These are phyloP conservation scores for Penicillium sp. DNA, from an alignment of 2,329 filamentous ascomycete species.

Conservation along the genomic window DNA sequence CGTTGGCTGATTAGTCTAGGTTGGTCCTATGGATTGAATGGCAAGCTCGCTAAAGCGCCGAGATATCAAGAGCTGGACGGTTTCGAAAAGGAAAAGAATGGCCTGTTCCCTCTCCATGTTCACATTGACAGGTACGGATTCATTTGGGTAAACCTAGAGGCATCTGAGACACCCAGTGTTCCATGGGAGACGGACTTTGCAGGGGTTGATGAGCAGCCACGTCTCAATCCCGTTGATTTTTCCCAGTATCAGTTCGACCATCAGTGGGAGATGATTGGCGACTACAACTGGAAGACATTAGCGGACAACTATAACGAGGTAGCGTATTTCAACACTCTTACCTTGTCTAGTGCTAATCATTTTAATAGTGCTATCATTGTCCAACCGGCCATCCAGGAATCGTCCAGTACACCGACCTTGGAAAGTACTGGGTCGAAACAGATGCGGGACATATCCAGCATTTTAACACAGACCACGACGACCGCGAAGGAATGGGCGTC, in stretches of 20 bases:
- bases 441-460: conserved; percentile 53
- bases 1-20: not conserved
- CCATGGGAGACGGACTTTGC: conserved; percentile 59
- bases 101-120: conserved; percentile 59
- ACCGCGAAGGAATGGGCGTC: conserved; percentile 52
- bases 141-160: conserved; percentile 64
- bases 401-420: conserved; percentile 55
- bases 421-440: conserved; percentile 58
- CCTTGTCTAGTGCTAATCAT: not conserved
- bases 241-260: conserved; percentile 63
- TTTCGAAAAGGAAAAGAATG: conserved; percentile 61
- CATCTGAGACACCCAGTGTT: conserved; percentile 50
- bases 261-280: conserved; percentile 60
- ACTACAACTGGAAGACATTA: conserved; percentile 66
- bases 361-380: conserved; percentile 29
- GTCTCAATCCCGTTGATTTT: conserved; percentile 54
- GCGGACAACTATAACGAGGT: conserved; percentile 66
- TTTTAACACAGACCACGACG: not conserved
- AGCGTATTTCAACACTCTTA: too few relatives aligned
- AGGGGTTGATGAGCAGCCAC: conserved; percentile 52
- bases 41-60: conserved; percentile 63
- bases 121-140: conserved; percentile 60
- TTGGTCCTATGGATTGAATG: conserved; percentile 63
- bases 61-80: conserved; percentile 58
- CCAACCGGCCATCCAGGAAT: conserved; percentile 27